These are phyloP conservation scores for Tetrastigma voinierianum DNA, from an alignment of 164 flowering plant genomes.

Conservation along the genomic window DNA sequence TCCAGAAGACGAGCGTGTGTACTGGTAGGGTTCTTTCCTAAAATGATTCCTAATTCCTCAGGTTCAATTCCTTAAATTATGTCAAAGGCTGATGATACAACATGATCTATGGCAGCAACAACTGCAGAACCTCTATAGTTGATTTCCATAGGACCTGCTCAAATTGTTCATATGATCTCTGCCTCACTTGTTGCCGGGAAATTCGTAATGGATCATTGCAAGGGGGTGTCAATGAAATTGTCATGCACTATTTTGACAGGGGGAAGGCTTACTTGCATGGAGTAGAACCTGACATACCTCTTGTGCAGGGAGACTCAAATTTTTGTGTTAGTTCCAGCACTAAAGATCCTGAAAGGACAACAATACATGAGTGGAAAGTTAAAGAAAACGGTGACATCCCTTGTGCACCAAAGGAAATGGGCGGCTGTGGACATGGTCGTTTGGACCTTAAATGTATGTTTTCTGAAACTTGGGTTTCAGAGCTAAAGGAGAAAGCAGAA, in stretches of 20 bases:
- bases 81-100: too few species aligned
- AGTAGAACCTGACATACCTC: not conserved
- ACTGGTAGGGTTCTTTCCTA: not conserved
- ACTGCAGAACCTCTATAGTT: constrained; percentile 27
- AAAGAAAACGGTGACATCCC: constrained; percentile 18
- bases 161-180: constrained; percentile 24
- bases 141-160: constrained; percentile 1
- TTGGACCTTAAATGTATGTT: constrained; percentile 19
- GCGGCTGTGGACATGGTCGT: constrained; percentile 17
- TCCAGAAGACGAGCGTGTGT: constrained; percentile 20
- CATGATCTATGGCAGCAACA: constrained; percentile 9
- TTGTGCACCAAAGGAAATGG: constrained; percentile 18
- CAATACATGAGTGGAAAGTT: constrained; percentile 15
- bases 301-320: not conserved
- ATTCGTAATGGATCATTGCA: constrained; percentile 13
- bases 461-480: constrained; percentile 5
- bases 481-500: constrained; percentile 10
- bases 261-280: constrained; percentile 4
- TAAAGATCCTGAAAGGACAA: not conserved
- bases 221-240: not conserved
- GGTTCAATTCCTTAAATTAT: too few species aligned
- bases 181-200: constrained; percentile 27
- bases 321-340: too few species aligned
- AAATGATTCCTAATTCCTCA: too few species aligned
- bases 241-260: constrained; percentile 3